A percentile compares a stretch with the other conserved stretches of the same genome.
Evolutionary conservation across 768 basidiomycete genomes (phyloP).

Genomic region (Boletus bicolor): DNA sequence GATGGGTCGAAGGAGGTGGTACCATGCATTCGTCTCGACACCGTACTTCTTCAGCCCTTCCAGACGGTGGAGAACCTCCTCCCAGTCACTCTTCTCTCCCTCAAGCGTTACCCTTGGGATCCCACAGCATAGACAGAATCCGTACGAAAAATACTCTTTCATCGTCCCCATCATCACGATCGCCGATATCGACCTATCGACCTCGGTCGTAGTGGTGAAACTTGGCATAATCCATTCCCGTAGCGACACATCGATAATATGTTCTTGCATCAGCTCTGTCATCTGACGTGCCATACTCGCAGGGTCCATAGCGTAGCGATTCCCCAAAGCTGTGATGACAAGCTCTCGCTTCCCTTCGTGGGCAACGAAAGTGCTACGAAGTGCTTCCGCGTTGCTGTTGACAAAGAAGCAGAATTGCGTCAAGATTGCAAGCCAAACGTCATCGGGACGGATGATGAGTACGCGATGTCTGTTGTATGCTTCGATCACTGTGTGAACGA

Average conservation of each 20-base stretch:
- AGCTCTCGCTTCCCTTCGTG: conserved; percentile 21
- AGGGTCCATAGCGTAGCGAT: conserved; percentile 26
- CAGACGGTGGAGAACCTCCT: conserved; percentile 27
- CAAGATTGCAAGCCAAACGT: conserved; percentile 36
- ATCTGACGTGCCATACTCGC: conserved; percentile 5
- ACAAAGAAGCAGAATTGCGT: conserved; percentile 36
- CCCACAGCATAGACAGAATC: too few species aligned
- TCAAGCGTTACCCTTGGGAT: too few species aligned
- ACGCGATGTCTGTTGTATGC: conserved; percentile 28
- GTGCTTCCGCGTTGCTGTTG: conserved; percentile 29
- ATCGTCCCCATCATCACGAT: background rate
- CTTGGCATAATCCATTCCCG: background rate
- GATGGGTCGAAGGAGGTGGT: conserved; percentile 27
- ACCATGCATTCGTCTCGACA: conserved; percentile 20
- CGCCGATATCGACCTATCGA: background rate
- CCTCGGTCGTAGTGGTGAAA: background rate
- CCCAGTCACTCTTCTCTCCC: conserved; percentile 29
- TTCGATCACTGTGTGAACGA: conserved; percentile 28
- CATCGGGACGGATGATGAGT: conserved; percentile 43
- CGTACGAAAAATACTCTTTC: background rate
- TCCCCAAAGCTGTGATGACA: conserved; percentile 1
- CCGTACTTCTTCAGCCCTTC: conserved; percentile 32
- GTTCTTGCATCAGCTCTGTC: background rate
- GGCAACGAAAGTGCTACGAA: conserved; percentile 23
- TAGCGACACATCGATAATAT: background rate